phyloP scores from a whole-genome alignment of 2,329 filamentous ascomycete genomes.

The Coniochaeta prunicola region DNA sequence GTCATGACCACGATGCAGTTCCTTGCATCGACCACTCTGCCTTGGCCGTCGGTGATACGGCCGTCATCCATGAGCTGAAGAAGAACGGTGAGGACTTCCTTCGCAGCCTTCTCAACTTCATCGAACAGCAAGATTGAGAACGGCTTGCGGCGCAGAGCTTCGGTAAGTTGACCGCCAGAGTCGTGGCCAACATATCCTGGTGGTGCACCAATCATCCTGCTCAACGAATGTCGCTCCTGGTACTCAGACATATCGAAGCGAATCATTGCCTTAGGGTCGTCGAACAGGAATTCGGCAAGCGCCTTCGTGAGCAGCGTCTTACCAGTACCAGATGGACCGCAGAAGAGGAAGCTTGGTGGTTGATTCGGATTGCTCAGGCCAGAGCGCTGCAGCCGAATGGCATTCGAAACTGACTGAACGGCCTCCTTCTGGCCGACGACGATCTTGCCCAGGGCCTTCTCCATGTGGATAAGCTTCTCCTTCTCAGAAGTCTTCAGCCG shows the following conservation, averaged over 20 bases:
- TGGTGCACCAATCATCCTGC: slow-evolving; percentile 94
- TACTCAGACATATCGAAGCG: slow-evolving; percentile 99
- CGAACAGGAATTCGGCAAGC: slow-evolving; percentile 94
- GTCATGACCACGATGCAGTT: slow-evolving; percentile 99
- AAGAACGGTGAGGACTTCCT: slow-evolving; percentile 92
- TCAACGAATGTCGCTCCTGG: slow-evolving; percentile 91
- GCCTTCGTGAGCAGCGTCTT: slow-evolving; percentile 97
- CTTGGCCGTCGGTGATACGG: slow-evolving; percentile 96
- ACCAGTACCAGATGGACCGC: slow-evolving; percentile 94
- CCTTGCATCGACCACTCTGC: slow-evolving; percentile 85
- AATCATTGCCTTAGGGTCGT: slow-evolving; percentile 96
- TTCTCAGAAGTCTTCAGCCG: slow-evolving; percentile 92
- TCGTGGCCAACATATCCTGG: slow-evolving; percentile 97
- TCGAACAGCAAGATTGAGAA: slow-evolving; percentile 98
- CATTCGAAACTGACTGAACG: slow-evolving; percentile 86
- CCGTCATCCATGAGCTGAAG: slow-evolving; percentile 99
- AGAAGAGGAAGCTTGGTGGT: slow-evolving; percentile 97
- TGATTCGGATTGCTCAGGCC: slow-evolving; percentile 94
- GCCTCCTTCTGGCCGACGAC: slow-evolving; percentile 95
- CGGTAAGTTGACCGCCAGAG: slow-evolving; percentile 89
- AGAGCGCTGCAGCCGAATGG: slow-evolving; percentile 90
- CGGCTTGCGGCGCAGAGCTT: slow-evolving; percentile 84
- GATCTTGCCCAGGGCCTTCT: slow-evolving; percentile 72
- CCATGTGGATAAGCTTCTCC: slow-evolving; percentile 98
- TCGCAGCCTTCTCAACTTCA: slow-evolving; percentile 97